A percentile compares a stretch with the other conserved stretches of the same genome.
Evolutionary conservation across 2,329 filamentous ascomycete genomes (phyloP).

Genomic region (Aureobasidium zeae): DNA sequence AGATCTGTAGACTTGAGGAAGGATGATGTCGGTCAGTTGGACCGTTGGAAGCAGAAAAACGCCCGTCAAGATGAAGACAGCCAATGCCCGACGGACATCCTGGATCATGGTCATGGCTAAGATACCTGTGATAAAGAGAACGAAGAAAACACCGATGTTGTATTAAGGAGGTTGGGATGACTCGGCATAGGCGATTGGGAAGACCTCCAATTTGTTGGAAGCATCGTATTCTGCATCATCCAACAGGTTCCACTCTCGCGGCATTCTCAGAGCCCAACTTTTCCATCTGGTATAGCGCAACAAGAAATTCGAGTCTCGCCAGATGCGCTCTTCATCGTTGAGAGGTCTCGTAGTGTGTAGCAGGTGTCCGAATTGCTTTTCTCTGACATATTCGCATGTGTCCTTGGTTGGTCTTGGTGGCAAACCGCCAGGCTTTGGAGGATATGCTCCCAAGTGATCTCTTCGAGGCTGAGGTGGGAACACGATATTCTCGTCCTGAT

Average conservation of each 20-base stretch:
- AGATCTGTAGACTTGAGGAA: no score
- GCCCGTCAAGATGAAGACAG: no score
- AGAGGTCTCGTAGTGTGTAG: neutral
- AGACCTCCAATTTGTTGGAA: neutral
- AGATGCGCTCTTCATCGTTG: neutral
- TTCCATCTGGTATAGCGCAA: neutral
- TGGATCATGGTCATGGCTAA: no score
- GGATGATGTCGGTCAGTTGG: no score
- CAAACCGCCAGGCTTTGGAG: neutral
- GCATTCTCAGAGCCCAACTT: constrained; percentile 1
- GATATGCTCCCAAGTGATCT: neutral
- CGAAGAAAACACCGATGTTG: no score
- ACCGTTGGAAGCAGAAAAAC: no score
- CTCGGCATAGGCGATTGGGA: neutral
- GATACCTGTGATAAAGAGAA: no score
- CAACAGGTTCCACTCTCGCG: neutral
- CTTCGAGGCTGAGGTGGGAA: neutral
- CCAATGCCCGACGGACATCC: no score
- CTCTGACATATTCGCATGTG: neutral
- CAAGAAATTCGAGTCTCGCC: neutral
- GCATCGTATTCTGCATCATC: neutral
- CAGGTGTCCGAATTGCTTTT: neutral
- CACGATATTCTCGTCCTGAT: neutral
- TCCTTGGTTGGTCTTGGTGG: neutral
- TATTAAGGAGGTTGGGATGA: no score